phyloP scores from a whole-genome alignment of 495 filamentous ascomycete genomes.

The Sporormia fimetaria region DNA sequence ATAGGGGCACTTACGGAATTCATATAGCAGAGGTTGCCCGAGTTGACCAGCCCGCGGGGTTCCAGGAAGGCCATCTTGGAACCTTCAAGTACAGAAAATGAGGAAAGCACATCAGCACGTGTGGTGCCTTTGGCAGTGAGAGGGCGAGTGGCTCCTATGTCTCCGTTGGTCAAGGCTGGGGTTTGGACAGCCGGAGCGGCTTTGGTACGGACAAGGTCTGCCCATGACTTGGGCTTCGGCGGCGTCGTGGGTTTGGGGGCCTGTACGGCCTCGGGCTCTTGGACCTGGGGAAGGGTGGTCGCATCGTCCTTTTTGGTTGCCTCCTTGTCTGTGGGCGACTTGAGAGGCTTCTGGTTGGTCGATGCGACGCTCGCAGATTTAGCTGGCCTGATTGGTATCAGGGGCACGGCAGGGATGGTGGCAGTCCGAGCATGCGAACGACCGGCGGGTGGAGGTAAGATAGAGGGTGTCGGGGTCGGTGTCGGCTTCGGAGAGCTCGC shows the following conservation, averaged over 20 bases:
- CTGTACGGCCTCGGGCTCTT: slow-evolving; percentile 29
- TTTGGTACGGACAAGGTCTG: slow-evolving; percentile 56
- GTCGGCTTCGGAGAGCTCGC: slow-evolving; percentile 57
- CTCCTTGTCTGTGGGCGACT: slow-evolving; percentile 36
- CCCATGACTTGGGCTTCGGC: slow-evolving; percentile 60
- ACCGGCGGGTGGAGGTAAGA: slow-evolving; percentile 23
- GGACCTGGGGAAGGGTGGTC: slow-evolving; percentile 24
- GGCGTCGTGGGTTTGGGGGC: slow-evolving; percentile 34
- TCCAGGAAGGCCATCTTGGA: slow-evolving; percentile 73
- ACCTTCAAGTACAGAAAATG: slow-evolving; percentile 49
- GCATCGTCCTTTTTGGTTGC: slow-evolving; percentile 25
- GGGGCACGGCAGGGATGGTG: slow-evolving; percentile 42
- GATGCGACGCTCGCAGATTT: slow-evolving; percentile 38
- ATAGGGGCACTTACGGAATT: slow-evolving; percentile 64
- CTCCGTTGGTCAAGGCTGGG: slow-evolving; percentile 34
- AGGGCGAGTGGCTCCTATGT: slow-evolving; percentile 41
- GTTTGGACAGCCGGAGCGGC: slow-evolving; percentile 25
- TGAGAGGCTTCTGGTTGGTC: slow-evolving; percentile 35
- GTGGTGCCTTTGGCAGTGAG: slow-evolving; percentile 33
- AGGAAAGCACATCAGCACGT: slow-evolving; percentile 58
- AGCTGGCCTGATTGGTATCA: slow-evolving; percentile 57
- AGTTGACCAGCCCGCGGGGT: slow-evolving; percentile 90
- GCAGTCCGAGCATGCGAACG: slow-evolving; percentile 35
- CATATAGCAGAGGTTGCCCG: slow-evolving; percentile 99
- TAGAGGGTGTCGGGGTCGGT: slow-evolving; percentile 48